phyloP scores from a whole-genome alignment of 257 asterid genomes.

The Solanum sejunctum region DNA sequence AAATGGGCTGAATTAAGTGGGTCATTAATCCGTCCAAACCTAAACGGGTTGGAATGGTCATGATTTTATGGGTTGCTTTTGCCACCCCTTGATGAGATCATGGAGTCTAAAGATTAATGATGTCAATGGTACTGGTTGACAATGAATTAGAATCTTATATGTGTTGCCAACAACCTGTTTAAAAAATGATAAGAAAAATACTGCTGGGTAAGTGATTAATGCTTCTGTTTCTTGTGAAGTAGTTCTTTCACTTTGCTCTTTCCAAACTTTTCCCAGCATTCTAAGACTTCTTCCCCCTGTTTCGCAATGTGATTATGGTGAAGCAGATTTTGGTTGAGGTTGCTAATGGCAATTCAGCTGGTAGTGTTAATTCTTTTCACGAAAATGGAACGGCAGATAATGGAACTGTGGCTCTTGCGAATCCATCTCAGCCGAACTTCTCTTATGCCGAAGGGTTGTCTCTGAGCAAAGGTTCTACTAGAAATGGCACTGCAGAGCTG shows the following conservation, averaged over 20 bases:
- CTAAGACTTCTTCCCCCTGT: not conserved
- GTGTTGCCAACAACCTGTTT: not conserved
- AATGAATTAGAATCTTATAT: not conserved
- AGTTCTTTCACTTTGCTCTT: not conserved
- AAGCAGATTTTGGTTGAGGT: slow-evolving; percentile 86
- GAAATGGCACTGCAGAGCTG: slow-evolving; percentile 62
- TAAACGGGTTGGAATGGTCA: too few relatives aligned
- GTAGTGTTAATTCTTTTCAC: slow-evolving; percentile 30
- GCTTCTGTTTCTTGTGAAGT: not conserved
- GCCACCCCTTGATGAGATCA: not conserved
- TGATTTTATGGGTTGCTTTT: too few relatives aligned
- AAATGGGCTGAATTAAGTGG: not conserved
- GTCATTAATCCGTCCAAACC: too few relatives aligned
- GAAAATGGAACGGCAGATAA: slow-evolving; percentile 63
- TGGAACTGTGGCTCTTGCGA: slow-evolving; percentile 38
- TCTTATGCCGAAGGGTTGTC: slow-evolving; percentile 56
- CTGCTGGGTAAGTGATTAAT: not conserved
- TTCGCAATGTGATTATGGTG: slow-evolving; percentile 15
- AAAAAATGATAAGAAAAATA: not conserved
- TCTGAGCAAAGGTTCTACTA: slow-evolving; percentile 52
- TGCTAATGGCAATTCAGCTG: slow-evolving; percentile 27
- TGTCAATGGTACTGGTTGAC: not conserved
- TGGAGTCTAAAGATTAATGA: not conserved
- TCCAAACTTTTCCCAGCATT: not conserved
- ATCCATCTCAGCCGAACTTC: slow-evolving; percentile 36